Evolutionary conservation across 1,139 yeast genomes (phyloP).

Genomic region (Debaryomyces fabryi): DNA sequence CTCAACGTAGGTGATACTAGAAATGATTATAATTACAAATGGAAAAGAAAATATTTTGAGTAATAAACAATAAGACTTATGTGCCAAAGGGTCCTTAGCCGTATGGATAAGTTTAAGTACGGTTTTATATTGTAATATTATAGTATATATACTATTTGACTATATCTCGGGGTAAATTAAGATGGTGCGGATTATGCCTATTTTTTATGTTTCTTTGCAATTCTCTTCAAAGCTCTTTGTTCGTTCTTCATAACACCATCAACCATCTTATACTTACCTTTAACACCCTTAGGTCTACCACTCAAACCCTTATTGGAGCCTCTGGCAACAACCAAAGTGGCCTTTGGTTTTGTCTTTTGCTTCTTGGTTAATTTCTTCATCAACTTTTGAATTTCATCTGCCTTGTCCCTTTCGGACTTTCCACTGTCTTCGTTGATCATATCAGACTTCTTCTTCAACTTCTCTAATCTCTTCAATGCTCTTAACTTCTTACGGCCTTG

Average conservation of each 20-base stretch:
- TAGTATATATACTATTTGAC: neutral
- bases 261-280: slow-evolving; percentile 98
- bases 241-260: slow-evolving; percentile 98
- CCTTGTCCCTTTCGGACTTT: slow-evolving; percentile 89
- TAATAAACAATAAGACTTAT: neutral
- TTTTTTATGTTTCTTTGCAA: slow-evolving; percentile 71
- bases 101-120: neutral
- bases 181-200: slow-evolving; percentile 9
- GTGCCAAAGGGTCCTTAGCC: neutral
- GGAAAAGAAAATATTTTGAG: neutral
- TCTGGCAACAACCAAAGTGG: slow-evolving; percentile 86
- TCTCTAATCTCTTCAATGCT: slow-evolving; percentile 85
- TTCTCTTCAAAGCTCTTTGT: slow-evolving; percentile 87
- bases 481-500: slow-evolving; percentile 96
- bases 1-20: neutral
- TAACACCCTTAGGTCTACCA: slow-evolving; percentile 96
- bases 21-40: neutral
- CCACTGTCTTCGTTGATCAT: slow-evolving; percentile 84
- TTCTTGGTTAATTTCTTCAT: slow-evolving; percentile 82
- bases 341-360: slow-evolving; percentile 76
- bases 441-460: slow-evolving; percentile 92
- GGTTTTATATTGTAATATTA: neutral
- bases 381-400: slow-evolving; percentile 86
- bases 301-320: slow-evolving; percentile 84
- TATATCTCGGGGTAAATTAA: neutral